Evolutionary conservation across 208 protist species (phyloP).

Genomic region (Wallacemonas rigidus): DNA sequence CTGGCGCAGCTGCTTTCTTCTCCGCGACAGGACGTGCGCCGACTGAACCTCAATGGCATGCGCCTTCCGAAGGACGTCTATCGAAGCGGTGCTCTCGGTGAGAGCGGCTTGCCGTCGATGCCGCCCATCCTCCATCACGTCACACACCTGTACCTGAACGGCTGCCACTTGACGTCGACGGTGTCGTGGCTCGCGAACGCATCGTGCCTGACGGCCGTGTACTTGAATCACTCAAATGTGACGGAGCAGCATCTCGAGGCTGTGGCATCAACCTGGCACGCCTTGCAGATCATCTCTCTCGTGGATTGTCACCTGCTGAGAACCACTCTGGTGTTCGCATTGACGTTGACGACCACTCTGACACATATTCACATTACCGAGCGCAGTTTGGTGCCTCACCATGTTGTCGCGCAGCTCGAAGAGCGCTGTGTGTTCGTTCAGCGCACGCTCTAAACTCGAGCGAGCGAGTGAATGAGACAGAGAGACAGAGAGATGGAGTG

Average conservation of each 20-base stretch:
- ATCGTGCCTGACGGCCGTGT: conserved; percentile 28
- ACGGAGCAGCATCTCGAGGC: conserved; percentile 34
- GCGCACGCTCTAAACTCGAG: neutral
- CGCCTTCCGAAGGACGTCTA: conserved; percentile 23
- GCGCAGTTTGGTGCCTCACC: conserved; percentile 3
- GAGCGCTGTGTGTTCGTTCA: conserved; percentile 8
- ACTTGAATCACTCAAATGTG: conserved; percentile 44
- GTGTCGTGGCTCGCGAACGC: conserved; percentile 43
- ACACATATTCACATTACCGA: neutral
- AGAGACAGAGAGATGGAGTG: too few species aligned
- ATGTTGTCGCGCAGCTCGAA: conserved; percentile 3
- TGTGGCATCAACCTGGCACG: conserved; percentile 23
- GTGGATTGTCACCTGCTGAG: conserved; percentile 33
- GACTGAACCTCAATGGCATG: conserved; percentile 26
- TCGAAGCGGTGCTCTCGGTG: neutral
- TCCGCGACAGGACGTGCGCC: neutral
- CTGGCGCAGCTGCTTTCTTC: conserved; percentile 20
- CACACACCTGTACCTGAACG: conserved; percentile 19
- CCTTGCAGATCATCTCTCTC: conserved; percentile 37
- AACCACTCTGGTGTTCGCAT: conserved; percentile 39
- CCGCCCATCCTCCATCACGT: conserved; percentile 7
- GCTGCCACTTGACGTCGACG: conserved; percentile 19
- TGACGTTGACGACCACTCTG: conserved; percentile 22
- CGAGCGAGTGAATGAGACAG: neutral
- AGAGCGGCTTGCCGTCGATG: neutral